Base-by-base conservation (phyloP, 805 yeast genomes). In the Kuraishia piskuri region DNA sequence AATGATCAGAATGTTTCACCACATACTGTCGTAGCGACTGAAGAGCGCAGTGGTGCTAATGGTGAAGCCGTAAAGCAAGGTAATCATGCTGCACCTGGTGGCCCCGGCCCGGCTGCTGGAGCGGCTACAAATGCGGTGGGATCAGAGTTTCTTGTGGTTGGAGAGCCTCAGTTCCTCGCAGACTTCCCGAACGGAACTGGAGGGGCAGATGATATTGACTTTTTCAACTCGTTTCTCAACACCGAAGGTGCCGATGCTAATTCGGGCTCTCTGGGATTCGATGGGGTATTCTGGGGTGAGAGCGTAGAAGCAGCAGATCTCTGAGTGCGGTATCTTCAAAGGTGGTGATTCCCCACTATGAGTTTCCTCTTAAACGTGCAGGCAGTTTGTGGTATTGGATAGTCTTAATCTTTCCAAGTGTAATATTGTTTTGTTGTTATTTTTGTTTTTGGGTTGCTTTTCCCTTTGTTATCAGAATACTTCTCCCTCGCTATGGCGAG, bases 211-310 rank as follows among this genome's bases (percentile, higher is more conserved):
- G 44, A 24, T n/a, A 24, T 52, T 46, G 53, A 51, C 12, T 51
- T 51, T 57, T 68, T 75, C 57, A 76, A 75, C 56, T 68, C 73
- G 3, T 70, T 76, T 52, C 59, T 77, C 53, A 73, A 70, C 50
- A 73, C 76, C 9, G 76, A 71, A 53, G 68, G 63, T 50, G 70
- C 58, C 47, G 69, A 66, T 31, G 22, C 50, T 2, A 70, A 63
- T 52, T 55, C 67, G 49, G 64, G 66, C 3, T 61, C 55, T 52
- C 63, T 70, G 53, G 76, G 67, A 47, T 64, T 62, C 61, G 68
- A 66, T 55, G 66, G 61, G 53, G 68, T 56, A 23, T 65, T 62
- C 56, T 74, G 78, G 78, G 70, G 70, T 21, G 78, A 72, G 54
- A 64, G 72, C 50, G 77, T 72, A 36, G 75, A 71, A 52, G 68